These are phyloP conservation scores for Rhodosporidiobolus sp. DNA, from an alignment of 768 basidiomycete genomes.

Conservation along the genomic window DNA sequence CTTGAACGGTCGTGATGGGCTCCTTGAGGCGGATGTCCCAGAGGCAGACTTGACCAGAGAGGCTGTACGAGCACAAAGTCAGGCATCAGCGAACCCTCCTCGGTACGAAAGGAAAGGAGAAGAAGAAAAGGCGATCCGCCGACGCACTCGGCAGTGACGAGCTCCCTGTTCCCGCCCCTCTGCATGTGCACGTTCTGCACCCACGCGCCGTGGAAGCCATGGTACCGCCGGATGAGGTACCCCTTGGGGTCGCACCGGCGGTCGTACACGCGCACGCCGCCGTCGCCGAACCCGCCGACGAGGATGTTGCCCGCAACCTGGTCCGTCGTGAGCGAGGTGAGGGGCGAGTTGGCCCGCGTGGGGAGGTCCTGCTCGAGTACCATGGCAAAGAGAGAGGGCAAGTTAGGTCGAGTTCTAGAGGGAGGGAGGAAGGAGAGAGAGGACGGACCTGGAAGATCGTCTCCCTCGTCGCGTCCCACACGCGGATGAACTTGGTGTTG, in stretches of 20 bases:
- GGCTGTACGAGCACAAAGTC: slow-evolving; percentile 52
- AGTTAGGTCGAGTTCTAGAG: background rate
- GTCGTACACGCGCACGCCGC: slow-evolving; percentile 83
- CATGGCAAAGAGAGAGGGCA: too few relatives aligned
- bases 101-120: background rate
- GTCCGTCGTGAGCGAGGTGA: slow-evolving; percentile 80
- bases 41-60: slow-evolving; percentile 83
- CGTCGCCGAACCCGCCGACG: slow-evolving; percentile 88
- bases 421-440: background rate
- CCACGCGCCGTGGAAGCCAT: slow-evolving; percentile 71
- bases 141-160: slow-evolving; percentile 79
- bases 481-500: slow-evolving; percentile 78
- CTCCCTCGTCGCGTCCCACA: slow-evolving; percentile 95
- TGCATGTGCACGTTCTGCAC: slow-evolving; percentile 87
- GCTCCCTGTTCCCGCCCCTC: slow-evolving; percentile 62
- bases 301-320: slow-evolving; percentile 72
- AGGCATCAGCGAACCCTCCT: slow-evolving; percentile 5
- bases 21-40: slow-evolving; percentile 79
- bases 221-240: slow-evolving; percentile 74
- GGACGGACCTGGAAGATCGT: slow-evolving; percentile 64
- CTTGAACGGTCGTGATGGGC: slow-evolving; percentile 62
- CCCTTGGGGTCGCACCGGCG: too few relatives aligned
- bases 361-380: slow-evolving; percentile 65
- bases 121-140: background rate
- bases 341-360: slow-evolving; percentile 83